Evolutionary conservation across 148 eudicot genomes (phyloP).

Genomic region (Cornus florida): DNA sequence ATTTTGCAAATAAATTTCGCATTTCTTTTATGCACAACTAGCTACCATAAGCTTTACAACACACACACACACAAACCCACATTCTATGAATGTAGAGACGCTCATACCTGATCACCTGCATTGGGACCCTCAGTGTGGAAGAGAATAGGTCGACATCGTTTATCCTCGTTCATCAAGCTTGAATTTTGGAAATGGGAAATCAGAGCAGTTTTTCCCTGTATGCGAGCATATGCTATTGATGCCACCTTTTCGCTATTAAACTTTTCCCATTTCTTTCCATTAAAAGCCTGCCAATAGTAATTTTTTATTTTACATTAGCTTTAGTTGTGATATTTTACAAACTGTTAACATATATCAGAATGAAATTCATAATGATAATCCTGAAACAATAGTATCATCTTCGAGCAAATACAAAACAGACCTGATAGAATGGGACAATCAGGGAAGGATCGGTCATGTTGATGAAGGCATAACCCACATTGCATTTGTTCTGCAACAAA

Average conservation of each 20-base stretch:
- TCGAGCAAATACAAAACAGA: slow-evolving; percentile 22
- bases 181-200: slow-evolving; percentile 92
- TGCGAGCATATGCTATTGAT: slow-evolving; percentile 84
- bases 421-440: slow-evolving; percentile 77
- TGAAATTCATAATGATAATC: not conserved
- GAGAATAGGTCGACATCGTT: slow-evolving; percentile 90
- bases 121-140: slow-evolving; percentile 81
- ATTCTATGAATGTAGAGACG: not conserved
- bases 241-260: slow-evolving; percentile 94
- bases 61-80: not conserved
- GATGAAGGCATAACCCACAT: slow-evolving; percentile 87
- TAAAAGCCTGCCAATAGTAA: slow-evolving; percentile 47
- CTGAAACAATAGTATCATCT: not conserved
- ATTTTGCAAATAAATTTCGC: not conserved
- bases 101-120: slow-evolving; percentile 85
- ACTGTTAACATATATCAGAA: not conserved
- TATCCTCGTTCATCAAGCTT: slow-evolving; percentile 98
- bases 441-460: slow-evolving; percentile 71
- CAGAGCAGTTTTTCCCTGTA: slow-evolving; percentile 86
- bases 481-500: slow-evolving; percentile 84
- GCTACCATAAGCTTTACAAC: not conserved
- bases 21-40: not conserved
- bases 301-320: slow-evolving; percentile 3
- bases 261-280: slow-evolving; percentile 97
- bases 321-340: not conserved